phyloP scores from a whole-genome alignment of 257 asterid species.

The Nemophila menziesii region DNA sequence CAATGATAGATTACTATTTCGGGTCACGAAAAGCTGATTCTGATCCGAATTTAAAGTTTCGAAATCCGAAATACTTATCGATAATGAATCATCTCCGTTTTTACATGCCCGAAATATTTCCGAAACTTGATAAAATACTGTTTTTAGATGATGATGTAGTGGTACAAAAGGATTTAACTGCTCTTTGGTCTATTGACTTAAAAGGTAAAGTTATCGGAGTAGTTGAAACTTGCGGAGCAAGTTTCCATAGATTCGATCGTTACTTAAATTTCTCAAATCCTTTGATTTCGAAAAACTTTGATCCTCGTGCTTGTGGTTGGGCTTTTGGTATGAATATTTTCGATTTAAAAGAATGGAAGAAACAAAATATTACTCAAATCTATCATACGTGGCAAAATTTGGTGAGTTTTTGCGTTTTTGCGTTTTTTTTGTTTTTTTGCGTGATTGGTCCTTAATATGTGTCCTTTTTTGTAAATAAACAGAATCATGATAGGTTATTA shows the following conservation, averaged over 20 bases:
- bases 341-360: slow-evolving; percentile 63
- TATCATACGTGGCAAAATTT: slow-evolving; percentile 91
- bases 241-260: slow-evolving; percentile 89
- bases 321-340: slow-evolving; percentile 90
- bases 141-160: slow-evolving; percentile 90
- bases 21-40: slow-evolving; percentile 54
- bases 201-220: slow-evolving; percentile 87
- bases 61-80: slow-evolving; percentile 93
- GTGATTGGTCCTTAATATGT: slow-evolving; percentile 3
- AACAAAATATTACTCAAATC: slow-evolving; percentile 65
- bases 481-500: slow-evolving; percentile 73
- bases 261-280: slow-evolving; percentile 90
- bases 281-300: slow-evolving; percentile 46
- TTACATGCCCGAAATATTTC: slow-evolving; percentile 87
- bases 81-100: slow-evolving; percentile 93
- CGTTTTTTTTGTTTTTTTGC: neutral
- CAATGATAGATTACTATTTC: slow-evolving; percentile 87
- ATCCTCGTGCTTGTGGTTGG: slow-evolving; percentile 95
- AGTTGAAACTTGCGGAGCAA: slow-evolving; percentile 92
- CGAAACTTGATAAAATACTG: slow-evolving; percentile 64
- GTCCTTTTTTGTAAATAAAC: slow-evolving; percentile 9
- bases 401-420: slow-evolving; percentile 28
- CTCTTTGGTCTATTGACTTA: slow-evolving; percentile 71
- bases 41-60: slow-evolving; percentile 69
- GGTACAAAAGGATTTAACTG: slow-evolving; percentile 66